Conservation (phyloP, 2,329 filamentous ascomycete genomes). For the Xylaria hypoxylon region DNA sequence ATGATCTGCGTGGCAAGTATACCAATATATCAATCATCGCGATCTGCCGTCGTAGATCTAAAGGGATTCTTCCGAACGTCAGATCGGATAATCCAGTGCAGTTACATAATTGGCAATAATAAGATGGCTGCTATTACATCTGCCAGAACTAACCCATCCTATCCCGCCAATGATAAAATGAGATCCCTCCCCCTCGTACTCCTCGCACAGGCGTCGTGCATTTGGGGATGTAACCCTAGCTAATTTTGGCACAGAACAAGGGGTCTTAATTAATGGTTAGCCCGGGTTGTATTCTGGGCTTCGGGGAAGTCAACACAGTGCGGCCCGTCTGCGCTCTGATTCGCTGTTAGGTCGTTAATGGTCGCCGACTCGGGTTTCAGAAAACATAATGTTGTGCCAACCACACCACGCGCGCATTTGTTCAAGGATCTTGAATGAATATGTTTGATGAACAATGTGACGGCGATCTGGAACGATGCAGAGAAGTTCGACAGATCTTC, state of each 20-base stretch:
- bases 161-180: slow-evolving; percentile 26
- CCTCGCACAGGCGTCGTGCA: slow-evolving; percentile 21
- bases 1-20: slow-evolving; percentile 29
- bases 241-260: slow-evolving; percentile 40
- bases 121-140: slow-evolving; percentile 31
- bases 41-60: slow-evolving; percentile 15
- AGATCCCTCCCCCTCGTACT: slow-evolving; percentile 23
- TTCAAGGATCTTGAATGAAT: slow-evolving; percentile 24
- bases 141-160: slow-evolving; percentile 15
- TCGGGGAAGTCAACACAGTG: slow-evolving; percentile 31
- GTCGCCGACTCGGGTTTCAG: slow-evolving; percentile 44
- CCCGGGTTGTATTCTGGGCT: slow-evolving; percentile 10
- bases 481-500: slow-evolving; percentile 40
- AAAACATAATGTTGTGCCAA: slow-evolving; percentile 34
- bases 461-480: slow-evolving; percentile 43
- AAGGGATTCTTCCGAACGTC: slow-evolving; percentile 23
- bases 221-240: slow-evolving; percentile 21
- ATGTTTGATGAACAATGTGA: slow-evolving; percentile 37
- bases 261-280: slow-evolving; percentile 17
- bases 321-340: slow-evolving; percentile 15
- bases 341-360: slow-evolving; percentile 13
- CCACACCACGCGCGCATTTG: slow-evolving; percentile 29
- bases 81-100: slow-evolving; percentile 31
- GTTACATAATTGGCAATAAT: slow-evolving; percentile 34
- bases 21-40: slow-evolving; percentile 26